Percentiles rank a stretch among this genome's conserved stretches.
phyloP scores from a whole-genome alignment of 129 eudicot genomes.

The Helianthus annuus region HanXRQr2.0-SUNRISE NC_035435.2:169779524-169780023 shows the following conservation, averaged over 20 bases:
- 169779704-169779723: background rate
- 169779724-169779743: constrained; percentile 44
- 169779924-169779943: constrained; percentile 10
- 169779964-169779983: background rate
- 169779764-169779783: constrained; percentile 33
- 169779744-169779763: constrained; percentile 42
- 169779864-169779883: constrained; percentile 23
- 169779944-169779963: background rate
- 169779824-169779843: constrained; percentile 27
- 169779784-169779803: constrained; percentile 35
- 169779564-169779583: too few relatives aligned
- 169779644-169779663: too few relatives aligned
- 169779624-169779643: background rate
- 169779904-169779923: constrained; percentile 14
- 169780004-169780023: constrained; percentile 9
- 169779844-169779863: constrained; percentile 37
- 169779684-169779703: background rate
- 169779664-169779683: background rate
- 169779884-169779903: constrained; percentile 23
- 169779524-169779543: too few relatives aligned
- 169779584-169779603: too few relatives aligned
- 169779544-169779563: too few relatives aligned
- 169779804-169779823: constrained; percentile 1
- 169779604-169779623: too few relatives aligned
- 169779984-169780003: background rate